A percentile compares a stretch with the other conserved stretches of the same genome.
Evolutionary conservation across 305 asterid genomes (phyloP).

Genomic region (Fraxinus nigra): DNA sequence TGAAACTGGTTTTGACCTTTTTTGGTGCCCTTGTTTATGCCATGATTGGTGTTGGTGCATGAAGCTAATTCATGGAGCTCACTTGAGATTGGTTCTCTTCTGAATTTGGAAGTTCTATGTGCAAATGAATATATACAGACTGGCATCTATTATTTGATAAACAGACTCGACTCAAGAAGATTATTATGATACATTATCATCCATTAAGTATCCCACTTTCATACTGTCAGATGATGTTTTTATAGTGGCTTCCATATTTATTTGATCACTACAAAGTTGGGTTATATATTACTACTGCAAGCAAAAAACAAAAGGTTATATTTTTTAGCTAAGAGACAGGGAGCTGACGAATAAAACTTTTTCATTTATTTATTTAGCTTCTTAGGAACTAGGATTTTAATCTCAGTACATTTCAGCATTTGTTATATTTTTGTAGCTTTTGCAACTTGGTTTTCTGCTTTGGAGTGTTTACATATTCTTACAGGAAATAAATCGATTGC

Average conservation of each 20-base stretch:
- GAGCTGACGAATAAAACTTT: not conserved
- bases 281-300: not conserved
- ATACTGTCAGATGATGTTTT: not conserved
- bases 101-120: not conserved
- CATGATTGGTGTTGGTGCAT: not conserved
- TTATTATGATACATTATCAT: not conserved
- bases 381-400: not conserved
- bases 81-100: not conserved
- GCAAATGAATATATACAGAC: not conserved
- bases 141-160: not conserved
- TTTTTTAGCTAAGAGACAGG: not conserved
- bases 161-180: not conserved
- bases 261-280: not conserved
- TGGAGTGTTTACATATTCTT: conserved; percentile 9
- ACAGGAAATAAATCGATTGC: not conserved
- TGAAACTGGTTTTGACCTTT: not conserved
- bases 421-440: not conserved
- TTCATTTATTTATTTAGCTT: not conserved
- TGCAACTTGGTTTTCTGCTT: not conserved
- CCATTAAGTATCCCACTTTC: not conserved
- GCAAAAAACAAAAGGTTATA: no score
- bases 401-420: not conserved
- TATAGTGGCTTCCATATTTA: not conserved
- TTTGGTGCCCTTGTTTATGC: not conserved
- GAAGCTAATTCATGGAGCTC: not conserved